A percentile compares a stretch with the other conserved stretches of the same genome.
Evolutionary conservation across 805 yeast genomes (phyloP).

Genomic region (Yamadazyma takamatsuzukensis): DNA sequence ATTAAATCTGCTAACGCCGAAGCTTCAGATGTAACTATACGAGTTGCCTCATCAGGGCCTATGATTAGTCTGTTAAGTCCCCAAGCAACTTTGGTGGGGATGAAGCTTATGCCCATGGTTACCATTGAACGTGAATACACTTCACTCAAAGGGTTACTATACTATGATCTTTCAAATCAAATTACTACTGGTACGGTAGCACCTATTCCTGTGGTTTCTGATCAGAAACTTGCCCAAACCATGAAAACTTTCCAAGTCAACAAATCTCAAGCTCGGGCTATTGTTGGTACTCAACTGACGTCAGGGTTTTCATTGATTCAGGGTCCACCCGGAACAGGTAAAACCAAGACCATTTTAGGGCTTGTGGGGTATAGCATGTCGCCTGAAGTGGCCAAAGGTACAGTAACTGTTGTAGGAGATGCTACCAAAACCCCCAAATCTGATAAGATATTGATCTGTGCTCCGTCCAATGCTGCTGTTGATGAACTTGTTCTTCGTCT

Average conservation of each 20-base stretch:
- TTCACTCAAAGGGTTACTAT: constrained; percentile 75
- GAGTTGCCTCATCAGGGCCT: constrained; percentile 56
- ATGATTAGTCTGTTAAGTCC: constrained; percentile 59
- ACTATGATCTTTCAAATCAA: constrained; percentile 69
- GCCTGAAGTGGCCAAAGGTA: constrained; percentile 8
- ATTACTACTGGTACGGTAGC: constrained; percentile 68
- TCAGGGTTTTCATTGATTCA: constrained; percentile 88
- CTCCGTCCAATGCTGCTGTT: constrained; percentile 98
- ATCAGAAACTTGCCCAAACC: constrained; percentile 35
- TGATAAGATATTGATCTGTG: constrained; percentile 79
- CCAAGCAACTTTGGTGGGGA: constrained; percentile 57
- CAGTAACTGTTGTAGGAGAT: constrained; percentile 18
- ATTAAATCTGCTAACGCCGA: constrained; percentile 63
- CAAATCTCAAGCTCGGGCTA: constrained; percentile 87
- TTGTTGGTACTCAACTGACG: constrained; percentile 62
- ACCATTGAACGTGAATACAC: constrained; percentile 92
- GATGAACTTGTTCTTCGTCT: constrained; percentile 89
- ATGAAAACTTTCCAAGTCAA: constrained; percentile 60
- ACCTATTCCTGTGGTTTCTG: constrained; percentile 29
- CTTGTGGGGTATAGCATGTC: constrained; percentile 72
- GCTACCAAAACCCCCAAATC: constrained; percentile 4
- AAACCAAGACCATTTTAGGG: constrained; percentile 93
- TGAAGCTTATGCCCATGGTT: constrained; percentile 80
- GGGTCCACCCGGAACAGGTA: constrained; percentile 99
- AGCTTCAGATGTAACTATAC: constrained; percentile 68